These are phyloP conservation scores for Bolboschoenoplectus hybrid DNA, from an alignment of 202 grass and related monocot species.

Conservation along the genomic window DNA sequence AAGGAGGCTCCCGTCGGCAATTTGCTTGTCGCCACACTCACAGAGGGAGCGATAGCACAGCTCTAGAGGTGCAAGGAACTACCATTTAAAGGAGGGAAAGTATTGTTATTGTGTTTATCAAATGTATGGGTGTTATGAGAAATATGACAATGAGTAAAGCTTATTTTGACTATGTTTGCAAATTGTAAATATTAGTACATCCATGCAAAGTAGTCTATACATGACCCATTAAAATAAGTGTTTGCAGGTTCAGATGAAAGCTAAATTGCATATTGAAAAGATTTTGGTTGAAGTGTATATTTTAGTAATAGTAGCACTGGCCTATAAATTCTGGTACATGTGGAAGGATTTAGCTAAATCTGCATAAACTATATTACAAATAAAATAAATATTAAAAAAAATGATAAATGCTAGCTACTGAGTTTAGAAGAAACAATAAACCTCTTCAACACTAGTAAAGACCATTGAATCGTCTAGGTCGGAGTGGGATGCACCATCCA, in stretches of 20 bases:
- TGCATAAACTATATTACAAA: neutral
- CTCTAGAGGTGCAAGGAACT: constrained; percentile 96
- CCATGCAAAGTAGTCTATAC: neutral
- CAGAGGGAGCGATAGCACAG: constrained; percentile 93
- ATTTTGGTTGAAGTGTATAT: neutral
- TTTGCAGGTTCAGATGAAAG: neutral
- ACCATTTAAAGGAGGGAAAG: constrained; percentile 34
- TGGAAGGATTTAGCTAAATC: neutral
- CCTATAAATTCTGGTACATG: neutral
- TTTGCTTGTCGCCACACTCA: constrained; percentile 84
- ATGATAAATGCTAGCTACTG: constrained; percentile 19
- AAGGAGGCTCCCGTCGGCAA: constrained; percentile 97
- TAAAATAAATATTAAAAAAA: neutral
- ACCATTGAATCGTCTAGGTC: constrained; percentile 69
- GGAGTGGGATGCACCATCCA: constrained; percentile 65
- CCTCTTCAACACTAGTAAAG: constrained; percentile 88
- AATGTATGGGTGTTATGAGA: constrained; percentile 6
- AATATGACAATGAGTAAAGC: neutral
- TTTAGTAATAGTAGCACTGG: neutral
- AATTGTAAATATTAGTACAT: constrained; percentile 7
- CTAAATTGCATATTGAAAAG: neutral
- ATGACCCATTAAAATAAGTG: neutral
- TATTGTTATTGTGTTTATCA: constrained; percentile 36
- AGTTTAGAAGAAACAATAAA: constrained; percentile 34
- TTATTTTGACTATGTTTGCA: neutral